phyloP scores from a whole-genome alignment of 2,329 filamentous ascomycete species.

The Bipolaris oryzae region DNA sequence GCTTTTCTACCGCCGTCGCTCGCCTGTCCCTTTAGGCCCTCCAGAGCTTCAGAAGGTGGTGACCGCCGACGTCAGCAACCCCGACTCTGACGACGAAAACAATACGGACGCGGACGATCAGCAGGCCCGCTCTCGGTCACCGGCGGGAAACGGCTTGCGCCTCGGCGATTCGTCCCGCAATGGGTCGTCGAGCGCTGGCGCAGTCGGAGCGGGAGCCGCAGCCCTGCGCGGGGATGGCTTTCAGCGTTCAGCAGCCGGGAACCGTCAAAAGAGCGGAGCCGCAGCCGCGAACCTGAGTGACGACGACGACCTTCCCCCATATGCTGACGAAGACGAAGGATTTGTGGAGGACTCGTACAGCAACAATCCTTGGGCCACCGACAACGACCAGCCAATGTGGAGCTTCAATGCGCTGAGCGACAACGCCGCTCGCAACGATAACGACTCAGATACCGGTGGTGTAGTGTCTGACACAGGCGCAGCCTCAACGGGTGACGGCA shows the following conservation, averaged over 20 bases:
- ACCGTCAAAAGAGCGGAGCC: constrained; percentile 42
- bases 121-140: constrained; percentile 49
- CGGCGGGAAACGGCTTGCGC: constrained; percentile 82
- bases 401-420: constrained; percentile 23
- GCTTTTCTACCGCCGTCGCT: constrained; percentile 91
- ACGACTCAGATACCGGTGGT: constrained; percentile 13
- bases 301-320: constrained; percentile 26
- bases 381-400: constrained; percentile 27
- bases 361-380: constrained; percentile 10
- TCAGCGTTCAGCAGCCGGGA: constrained; percentile 41
- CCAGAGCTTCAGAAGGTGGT: constrained; percentile 74
- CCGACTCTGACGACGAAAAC: constrained; percentile 48
- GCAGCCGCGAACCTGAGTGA: constrained; percentile 43
- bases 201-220: constrained; percentile 70
- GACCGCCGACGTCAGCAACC: constrained; percentile 57
- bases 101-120: constrained; percentile 48
- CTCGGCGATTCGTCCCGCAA: constrained; percentile 85
- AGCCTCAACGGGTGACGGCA: constrained; percentile 6
- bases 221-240: constrained; percentile 47
- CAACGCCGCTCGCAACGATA: constrained; percentile 23
- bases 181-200: constrained; percentile 91
- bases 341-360: constrained; percentile 13
- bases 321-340: constrained; percentile 29
- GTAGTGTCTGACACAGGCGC: constrained; percentile 10
- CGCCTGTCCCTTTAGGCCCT: constrained; percentile 77